A percentile compares a stretch with the other conserved stretches of the same genome.
Evolutionary conservation across 2,329 filamentous ascomycete species (phyloP).

Genomic region (Cercospora brassicicola): DNA sequence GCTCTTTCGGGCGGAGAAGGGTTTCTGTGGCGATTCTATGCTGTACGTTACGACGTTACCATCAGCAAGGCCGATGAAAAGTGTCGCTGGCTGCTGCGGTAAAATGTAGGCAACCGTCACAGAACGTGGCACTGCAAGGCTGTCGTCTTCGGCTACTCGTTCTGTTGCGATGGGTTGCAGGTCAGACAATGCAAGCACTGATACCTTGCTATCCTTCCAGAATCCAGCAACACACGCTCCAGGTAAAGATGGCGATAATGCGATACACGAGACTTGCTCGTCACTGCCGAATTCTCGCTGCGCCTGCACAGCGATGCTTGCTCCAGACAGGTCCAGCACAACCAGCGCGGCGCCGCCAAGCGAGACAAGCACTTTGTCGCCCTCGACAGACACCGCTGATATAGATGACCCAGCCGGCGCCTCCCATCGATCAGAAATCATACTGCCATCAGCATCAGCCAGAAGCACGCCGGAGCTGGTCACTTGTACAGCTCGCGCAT

Average conservation of each 20-base stretch:
- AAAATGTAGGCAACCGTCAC: slow-evolving; percentile 78
- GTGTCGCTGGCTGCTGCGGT: slow-evolving; percentile 64
- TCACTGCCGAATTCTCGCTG: slow-evolving; percentile 63
- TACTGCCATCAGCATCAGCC: slow-evolving; percentile 58
- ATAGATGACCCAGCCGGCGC: slow-evolving; percentile 57
- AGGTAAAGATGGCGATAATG: slow-evolving; percentile 64
- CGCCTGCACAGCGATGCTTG: slow-evolving; percentile 58
- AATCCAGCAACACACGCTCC: slow-evolving; percentile 78
- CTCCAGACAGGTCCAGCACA: slow-evolving; percentile 61
- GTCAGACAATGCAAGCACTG: slow-evolving; percentile 67
- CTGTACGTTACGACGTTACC: slow-evolving; percentile 85
- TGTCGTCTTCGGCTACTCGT: slow-evolving; percentile 57
- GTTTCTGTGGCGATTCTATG: slow-evolving; percentile 61
- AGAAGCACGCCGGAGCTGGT: slow-evolving; percentile 65
- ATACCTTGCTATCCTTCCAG: slow-evolving; percentile 79
- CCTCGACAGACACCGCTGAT: slow-evolving; percentile 75
- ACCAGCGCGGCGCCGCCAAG: slow-evolving; percentile 72
- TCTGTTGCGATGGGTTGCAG: slow-evolving; percentile 67
- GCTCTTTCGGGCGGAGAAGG: slow-evolving; percentile 72
- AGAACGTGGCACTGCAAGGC: slow-evolving; percentile 77
- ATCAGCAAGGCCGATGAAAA: slow-evolving; percentile 89
- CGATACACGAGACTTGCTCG: slow-evolving; percentile 82
- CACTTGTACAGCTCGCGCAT: slow-evolving; percentile 70
- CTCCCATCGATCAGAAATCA: slow-evolving; percentile 61
- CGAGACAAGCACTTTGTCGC: slow-evolving; percentile 68